Base-by-base conservation (phyloP, 2,329 filamentous ascomycete species). In the Claviceps sp. region DNA sequence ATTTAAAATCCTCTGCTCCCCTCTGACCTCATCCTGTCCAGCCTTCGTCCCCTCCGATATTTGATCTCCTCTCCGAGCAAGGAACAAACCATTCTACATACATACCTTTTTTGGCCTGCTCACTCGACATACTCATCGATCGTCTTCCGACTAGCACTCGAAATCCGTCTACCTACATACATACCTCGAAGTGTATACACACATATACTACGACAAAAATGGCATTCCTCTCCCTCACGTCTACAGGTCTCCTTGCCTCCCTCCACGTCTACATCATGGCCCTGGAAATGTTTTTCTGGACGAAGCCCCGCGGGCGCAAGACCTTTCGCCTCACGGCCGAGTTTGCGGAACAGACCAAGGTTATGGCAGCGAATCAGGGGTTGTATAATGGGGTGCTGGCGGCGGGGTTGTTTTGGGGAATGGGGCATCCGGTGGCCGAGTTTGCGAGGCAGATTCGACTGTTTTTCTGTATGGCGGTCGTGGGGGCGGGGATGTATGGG, bases 331-430 rank as follows among this genome's bases (percentile, higher is more conserved):
- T 74, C 38, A 68, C 63, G 0, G 58, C 68, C n/a, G 68, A 73
- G 5, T 74, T 72, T 52, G 74, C 74, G 5, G 59, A 68, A 40
- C 58, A 72, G 60, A 74, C 71, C 3, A 68, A 66, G 54, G 57
- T 63, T 4, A 62, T 77, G 38, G 74, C 71, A 46, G 71, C 71
- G 50, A 77, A 76, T 60, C 73, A 76, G 58, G 74, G 74, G 20
- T 64, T 77, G 5, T 77, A 77, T 63, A 77, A 77, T 58, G 73
- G 74, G 43, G 75, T 77, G 51, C 64, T 77, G n/a, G 69, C 72
- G 3, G 72, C 72, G 1, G 74, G 74, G 0, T 60, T 77, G 2
- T 53, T 63, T 26, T 77, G 74, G 74, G 67, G 69, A 3, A 55
- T 75, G n/a, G n/a, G 63, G 3, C 72, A 77, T 57, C 71, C 73